Base-by-base conservation (phyloP, 1,284 basidiomycete species). In the Trichosporon sp. region DNA sequence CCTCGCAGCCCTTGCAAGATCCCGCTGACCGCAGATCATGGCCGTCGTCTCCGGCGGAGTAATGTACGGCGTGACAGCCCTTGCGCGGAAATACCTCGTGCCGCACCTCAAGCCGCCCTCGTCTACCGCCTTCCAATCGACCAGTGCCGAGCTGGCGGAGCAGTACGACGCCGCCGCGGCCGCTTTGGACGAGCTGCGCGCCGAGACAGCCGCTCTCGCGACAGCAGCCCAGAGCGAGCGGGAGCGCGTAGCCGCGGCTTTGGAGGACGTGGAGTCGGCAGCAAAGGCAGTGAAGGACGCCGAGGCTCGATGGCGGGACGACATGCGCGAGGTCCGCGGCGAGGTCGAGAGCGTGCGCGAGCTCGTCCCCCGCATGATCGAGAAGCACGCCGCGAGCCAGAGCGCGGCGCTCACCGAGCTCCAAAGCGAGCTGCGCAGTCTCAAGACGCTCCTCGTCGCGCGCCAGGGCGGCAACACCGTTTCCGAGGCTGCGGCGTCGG, bases 341-440 rank as follows among this genome's bases (percentile, higher is more conserved):
- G 95, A 99, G 78, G 86, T 99, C 56, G 91, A 91, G 70, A 90
- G 88, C 65, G 68, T 69, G 34, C 62, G 65, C 44, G 92, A 95
- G 67, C 89, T 95, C 85, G 82, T 99, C 11, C 93, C 94, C 4
- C 92, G 90, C 91, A 90, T 98, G 89, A 89, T 98, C 65, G 92
- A 96, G 66, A 95, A 92, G 82, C 92, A 91, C 76, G 90, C 92
- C 74, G 89, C 93, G 65, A 85, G 84, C 31, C 90, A 94, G 76
- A 84, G 85, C 16, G 87, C 90, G 68, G 75, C 78, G 6, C 74
- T 84, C 16, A 77, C 82, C 66, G 78, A 84, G 36, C 84, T 99
- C 16, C 95, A 98, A 75, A 88, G 92, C 71, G 95, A 99, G 77
- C 85, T 99, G 71, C 94, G 95, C 76, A 96, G 93, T 0, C 84